A percentile compares a stretch with the other conserved stretches of the same genome.
These are phyloP conservation scores for Punica granatum DNA, from an alignment of 345 rosid genomes.

Conservation along the genomic window DNA sequence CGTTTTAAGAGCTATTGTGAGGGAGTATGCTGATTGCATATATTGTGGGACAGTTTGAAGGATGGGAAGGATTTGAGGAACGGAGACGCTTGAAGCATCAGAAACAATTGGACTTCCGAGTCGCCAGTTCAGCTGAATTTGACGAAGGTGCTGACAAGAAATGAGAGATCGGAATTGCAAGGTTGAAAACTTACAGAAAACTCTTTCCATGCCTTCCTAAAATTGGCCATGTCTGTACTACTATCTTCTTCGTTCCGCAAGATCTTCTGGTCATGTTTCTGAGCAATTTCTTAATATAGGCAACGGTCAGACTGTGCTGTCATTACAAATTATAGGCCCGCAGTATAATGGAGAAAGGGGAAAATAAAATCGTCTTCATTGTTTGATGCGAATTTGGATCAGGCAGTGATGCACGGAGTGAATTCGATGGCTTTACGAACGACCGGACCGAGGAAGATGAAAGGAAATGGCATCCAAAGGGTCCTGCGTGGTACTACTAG, in stretches of 20 bases:
- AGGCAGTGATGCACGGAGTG: no score
- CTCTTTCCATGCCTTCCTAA: neutral
- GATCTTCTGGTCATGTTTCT: neutral
- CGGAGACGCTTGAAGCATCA: slow-evolving; percentile 74
- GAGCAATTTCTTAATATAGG: no score
- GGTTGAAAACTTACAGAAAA: neutral
- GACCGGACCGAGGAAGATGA: no score
- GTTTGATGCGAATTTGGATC: no score
- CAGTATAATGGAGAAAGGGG: no score
- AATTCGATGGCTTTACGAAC: no score
- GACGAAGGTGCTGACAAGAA: slow-evolving; percentile 94
- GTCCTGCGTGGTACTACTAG: no score
- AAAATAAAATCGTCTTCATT: no score
- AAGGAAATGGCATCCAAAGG: no score
- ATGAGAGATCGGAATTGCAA: slow-evolving; percentile 15
- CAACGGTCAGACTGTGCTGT: no score
- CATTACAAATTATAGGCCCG: no score
- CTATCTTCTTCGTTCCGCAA: neutral
- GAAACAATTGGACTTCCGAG: slow-evolving; percentile 84
- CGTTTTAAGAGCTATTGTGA: neutral
- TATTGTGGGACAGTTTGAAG: slow-evolving; percentile 40
- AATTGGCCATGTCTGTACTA: neutral
- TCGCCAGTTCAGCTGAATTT: slow-evolving; percentile 52
- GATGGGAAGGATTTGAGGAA: slow-evolving; percentile 73
- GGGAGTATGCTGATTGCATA: neutral